Evolutionary conservation across 2,329 filamentous ascomycete genomes (phyloP).

Genomic region (Aspergillus candidus): DNA sequence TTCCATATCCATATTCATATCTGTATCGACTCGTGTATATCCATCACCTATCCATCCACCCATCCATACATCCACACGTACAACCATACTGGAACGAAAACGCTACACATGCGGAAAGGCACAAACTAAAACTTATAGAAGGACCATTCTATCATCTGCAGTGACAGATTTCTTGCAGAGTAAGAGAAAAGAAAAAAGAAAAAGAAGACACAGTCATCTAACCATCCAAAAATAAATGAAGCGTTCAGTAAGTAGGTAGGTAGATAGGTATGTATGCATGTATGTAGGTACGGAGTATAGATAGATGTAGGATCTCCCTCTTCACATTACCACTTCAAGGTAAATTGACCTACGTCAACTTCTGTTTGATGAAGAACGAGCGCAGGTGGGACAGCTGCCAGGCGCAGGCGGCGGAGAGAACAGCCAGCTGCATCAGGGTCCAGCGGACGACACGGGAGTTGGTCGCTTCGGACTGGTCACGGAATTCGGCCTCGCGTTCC

Average conservation of each 20-base stretch:
- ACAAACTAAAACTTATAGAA: too few relatives aligned
- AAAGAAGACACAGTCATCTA: too few relatives aligned
- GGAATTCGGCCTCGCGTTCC: constrained; percentile 97
- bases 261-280: too few relatives aligned
- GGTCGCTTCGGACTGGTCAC: constrained; percentile 91
- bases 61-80: background rate
- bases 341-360: constrained; percentile 66
- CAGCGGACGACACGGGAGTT: constrained; percentile 89
- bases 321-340: background rate
- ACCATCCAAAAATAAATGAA: too few relatives aligned
- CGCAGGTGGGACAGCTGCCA: constrained; percentile 96
- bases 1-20: constrained; percentile 4
- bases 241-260: too few relatives aligned
- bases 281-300: too few relatives aligned
- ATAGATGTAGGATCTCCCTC: background rate
- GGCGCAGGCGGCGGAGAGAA: constrained; percentile 81
- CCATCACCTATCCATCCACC: background rate
- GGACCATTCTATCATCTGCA: too few relatives aligned
- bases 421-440: constrained; percentile 82
- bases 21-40: constrained; percentile 2
- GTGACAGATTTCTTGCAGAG: too few relatives aligned
- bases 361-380: constrained; percentile 99
- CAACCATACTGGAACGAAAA: too few relatives aligned
- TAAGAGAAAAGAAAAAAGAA: too few relatives aligned
- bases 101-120: too few relatives aligned